Evolutionary conservation across 2,329 filamentous ascomycete genomes (phyloP).

Genomic region (Phyllosticta paracitricarpa): DNA sequence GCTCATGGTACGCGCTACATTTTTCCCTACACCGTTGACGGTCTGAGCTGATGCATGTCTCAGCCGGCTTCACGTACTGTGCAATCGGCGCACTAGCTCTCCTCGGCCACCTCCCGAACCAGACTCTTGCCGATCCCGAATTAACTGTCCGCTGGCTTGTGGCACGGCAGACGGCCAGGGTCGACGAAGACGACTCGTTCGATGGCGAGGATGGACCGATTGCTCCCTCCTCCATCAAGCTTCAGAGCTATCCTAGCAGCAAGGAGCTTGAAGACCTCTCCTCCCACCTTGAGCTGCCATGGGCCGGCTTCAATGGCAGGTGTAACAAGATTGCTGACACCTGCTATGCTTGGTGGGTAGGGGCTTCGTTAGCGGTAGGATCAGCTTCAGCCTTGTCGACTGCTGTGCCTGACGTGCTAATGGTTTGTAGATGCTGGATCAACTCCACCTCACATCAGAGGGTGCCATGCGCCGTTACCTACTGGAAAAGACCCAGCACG

Average conservation of each 20-base stretch:
- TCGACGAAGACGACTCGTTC: slow-evolving; percentile 32
- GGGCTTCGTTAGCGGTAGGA: slow-evolving; percentile 44
- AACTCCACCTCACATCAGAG: slow-evolving; percentile 29
- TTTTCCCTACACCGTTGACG: background rate
- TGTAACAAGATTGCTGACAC: slow-evolving; percentile 89
- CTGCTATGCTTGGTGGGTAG: slow-evolving; percentile 92
- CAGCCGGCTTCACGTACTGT: slow-evolving; percentile 86
- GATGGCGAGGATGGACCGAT: slow-evolving; percentile 31
- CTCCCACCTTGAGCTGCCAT: slow-evolving; percentile 16
- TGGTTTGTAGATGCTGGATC: slow-evolving; percentile 16
- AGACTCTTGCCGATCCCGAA: slow-evolving; percentile 28
- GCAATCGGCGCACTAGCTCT: slow-evolving; percentile 69
- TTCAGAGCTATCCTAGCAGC: slow-evolving; percentile 19
- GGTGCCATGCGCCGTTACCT: slow-evolving; percentile 64
- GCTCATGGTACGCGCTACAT: slow-evolving; percentile 55
- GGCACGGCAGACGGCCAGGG: slow-evolving; percentile 35
- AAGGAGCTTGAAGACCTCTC: background rate
- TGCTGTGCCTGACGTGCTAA: slow-evolving; percentile 31
- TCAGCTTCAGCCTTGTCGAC: background rate
- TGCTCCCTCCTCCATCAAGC: slow-evolving; percentile 28
- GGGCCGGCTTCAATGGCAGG: slow-evolving; percentile 78
- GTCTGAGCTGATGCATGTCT: slow-evolving; percentile 25
- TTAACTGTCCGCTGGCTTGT: slow-evolving; percentile 37
- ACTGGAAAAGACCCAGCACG: slow-evolving; percentile 75
- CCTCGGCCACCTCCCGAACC: slow-evolving; percentile 49